Percentiles rank a stretch among this genome's conserved stretches.
These are phyloP conservation scores for Claviceps sp. DNA, from an alignment of 2,329 filamentous ascomycete species.

Conservation along the genomic window DNA sequence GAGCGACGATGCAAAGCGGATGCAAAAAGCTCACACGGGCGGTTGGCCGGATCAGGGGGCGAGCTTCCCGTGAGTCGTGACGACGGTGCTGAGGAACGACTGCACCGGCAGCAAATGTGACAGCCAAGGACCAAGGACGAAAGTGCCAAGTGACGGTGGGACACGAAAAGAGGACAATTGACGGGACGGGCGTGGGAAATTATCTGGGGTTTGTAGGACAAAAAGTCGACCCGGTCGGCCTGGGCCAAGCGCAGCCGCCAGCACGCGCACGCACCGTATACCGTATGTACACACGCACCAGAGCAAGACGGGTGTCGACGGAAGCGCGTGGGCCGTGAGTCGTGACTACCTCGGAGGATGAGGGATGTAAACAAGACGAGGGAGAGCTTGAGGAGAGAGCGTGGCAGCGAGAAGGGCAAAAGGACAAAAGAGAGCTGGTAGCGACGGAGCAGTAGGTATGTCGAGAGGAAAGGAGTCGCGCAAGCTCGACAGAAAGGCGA, in stretches of 20 bases:
- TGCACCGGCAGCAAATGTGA: slow-evolving; percentile 4
- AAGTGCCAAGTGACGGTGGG: slow-evolving; percentile 7
- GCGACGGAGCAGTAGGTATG: slow-evolving; percentile 1
- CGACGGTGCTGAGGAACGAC: slow-evolving; percentile 6
- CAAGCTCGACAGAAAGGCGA: not conserved
- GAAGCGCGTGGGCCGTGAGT: slow-evolving; percentile 4
- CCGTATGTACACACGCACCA: not conserved
- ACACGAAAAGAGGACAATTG: slow-evolving; percentile 16
- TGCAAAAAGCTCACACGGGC: slow-evolving; percentile 5
- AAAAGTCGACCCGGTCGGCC: slow-evolving; percentile 7
- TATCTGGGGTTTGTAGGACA: slow-evolving; percentile 14
- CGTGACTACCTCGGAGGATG: slow-evolving; percentile 5
- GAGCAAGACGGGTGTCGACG: not conserved
- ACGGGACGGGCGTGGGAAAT: slow-evolving; percentile 12
- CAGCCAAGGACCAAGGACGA: slow-evolving; percentile 7
- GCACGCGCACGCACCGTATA: slow-evolving; percentile 2
- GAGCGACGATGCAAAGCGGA: slow-evolving; percentile 5
- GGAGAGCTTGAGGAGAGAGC: not conserved
- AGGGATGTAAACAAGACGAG: not conserved
- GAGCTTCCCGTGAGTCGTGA: slow-evolving; percentile 7
- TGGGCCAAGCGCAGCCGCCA: slow-evolving; percentile 9
- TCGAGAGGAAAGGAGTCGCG: not conserved
- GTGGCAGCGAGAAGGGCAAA: not conserved
- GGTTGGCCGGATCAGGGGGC: slow-evolving; percentile 8
- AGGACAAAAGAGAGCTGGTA: not conserved